These are phyloP conservation scores for Diaporthe velutina DNA, from an alignment of 2,329 filamentous ascomycete species.

Conservation along the genomic window DNA sequence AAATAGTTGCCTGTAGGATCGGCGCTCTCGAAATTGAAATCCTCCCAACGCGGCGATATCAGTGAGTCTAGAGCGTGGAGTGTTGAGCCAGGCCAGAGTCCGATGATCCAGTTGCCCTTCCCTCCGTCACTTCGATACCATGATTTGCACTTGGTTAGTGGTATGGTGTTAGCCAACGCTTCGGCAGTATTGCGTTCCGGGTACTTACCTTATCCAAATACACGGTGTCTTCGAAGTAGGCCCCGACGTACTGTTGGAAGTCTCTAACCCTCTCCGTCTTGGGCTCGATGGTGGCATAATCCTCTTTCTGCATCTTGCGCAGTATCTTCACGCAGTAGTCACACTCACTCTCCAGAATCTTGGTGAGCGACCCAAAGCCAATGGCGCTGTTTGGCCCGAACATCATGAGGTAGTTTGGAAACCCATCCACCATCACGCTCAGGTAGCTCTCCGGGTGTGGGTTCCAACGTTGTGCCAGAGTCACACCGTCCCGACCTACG, in stretches of 20 bases:
- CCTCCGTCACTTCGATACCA: slow-evolving; percentile 66
- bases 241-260: slow-evolving; percentile 60
- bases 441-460: slow-evolving; percentile 58
- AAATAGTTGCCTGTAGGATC: slow-evolving; percentile 49
- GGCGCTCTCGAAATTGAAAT: slow-evolving; percentile 55
- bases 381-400: slow-evolving; percentile 63
- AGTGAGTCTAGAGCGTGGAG: slow-evolving; percentile 59
- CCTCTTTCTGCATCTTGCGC: slow-evolving; percentile 61
- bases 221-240: slow-evolving; percentile 62
- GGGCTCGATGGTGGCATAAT: slow-evolving; percentile 59
- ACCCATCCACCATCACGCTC: slow-evolving; percentile 58
- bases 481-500: slow-evolving; percentile 52
- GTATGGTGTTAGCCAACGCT: not conserved
- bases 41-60: slow-evolving; percentile 59
- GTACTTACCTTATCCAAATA: slow-evolving; percentile 53
- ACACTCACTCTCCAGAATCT: slow-evolving; percentile 61
- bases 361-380: slow-evolving; percentile 60
- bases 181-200: not conserved
- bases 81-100: slow-evolving; percentile 60
- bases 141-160: slow-evolving; percentile 55
- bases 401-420: slow-evolving; percentile 64
- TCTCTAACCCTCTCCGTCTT: slow-evolving; percentile 59
- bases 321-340: slow-evolving; percentile 62
- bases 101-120: slow-evolving; percentile 54
- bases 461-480: slow-evolving; percentile 55